phyloP scores from a whole-genome alignment of 176 grass and related monocot species.

The Paspalum vaginatum region DNA sequence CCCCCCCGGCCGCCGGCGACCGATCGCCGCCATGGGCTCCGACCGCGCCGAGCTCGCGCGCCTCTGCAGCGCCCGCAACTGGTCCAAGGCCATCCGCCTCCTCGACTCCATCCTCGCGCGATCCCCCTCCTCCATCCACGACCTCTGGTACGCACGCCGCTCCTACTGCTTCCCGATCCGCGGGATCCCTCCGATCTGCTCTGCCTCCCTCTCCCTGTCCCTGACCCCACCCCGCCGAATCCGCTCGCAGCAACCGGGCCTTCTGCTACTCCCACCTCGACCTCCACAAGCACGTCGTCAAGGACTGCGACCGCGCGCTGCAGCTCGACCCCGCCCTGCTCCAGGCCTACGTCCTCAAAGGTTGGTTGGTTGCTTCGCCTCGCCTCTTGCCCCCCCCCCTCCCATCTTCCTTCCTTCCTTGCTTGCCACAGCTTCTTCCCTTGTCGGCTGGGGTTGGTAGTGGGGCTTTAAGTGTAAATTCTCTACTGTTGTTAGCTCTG shows the following conservation, averaged over 20 bases:
- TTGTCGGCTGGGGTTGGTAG: too few species aligned
- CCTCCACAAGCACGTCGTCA: slow-evolving; percentile 97
- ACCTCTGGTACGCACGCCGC: slow-evolving; percentile 66
- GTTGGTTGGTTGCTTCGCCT: slow-evolving; percentile 25
- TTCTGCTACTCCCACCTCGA: slow-evolving; percentile 97
- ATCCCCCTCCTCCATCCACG: slow-evolving; percentile 86
- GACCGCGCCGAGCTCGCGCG: slow-evolving; percentile 81
- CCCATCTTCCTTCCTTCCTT: too few species aligned
- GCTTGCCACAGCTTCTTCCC: too few species aligned
- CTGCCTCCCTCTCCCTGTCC: too few species aligned
- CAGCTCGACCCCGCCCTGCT: slow-evolving; percentile 66
- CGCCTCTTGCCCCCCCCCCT: background rate
- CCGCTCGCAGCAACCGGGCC: slow-evolving; percentile 80
- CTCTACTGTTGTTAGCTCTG: background rate
- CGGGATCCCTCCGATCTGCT: slow-evolving; percentile 40
- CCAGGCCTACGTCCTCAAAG: slow-evolving; percentile 95
- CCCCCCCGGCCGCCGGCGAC: slow-evolving; percentile 33
- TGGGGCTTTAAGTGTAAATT: background rate
- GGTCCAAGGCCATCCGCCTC: slow-evolving; percentile 97
- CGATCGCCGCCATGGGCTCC: slow-evolving; percentile 48
- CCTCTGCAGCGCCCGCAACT: slow-evolving; percentile 78
- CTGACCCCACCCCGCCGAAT: background rate
- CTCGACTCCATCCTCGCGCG: slow-evolving; percentile 68
- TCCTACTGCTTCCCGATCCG: background rate
- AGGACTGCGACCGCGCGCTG: slow-evolving; percentile 89